Percentiles rank a stretch among this genome's conserved stretches.
Evolutionary conservation across 2,329 filamentous ascomycete genomes (phyloP).

Genomic region (Corinectria fuckeliana): DNA sequence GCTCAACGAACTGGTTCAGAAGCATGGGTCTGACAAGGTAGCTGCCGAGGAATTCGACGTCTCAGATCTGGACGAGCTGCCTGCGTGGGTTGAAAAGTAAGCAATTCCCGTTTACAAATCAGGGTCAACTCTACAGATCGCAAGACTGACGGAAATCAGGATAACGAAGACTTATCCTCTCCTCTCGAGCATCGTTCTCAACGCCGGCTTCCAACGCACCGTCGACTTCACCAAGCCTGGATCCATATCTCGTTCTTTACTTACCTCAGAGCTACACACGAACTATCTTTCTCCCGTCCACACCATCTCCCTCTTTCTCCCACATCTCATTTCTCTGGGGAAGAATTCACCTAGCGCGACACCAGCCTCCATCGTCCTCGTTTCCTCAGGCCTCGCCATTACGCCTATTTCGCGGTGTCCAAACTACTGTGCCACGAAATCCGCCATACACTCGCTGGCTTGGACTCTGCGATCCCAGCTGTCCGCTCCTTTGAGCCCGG

Average conservation of each 20-base stretch:
- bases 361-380: conserved; percentile 2
- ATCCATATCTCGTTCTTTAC: conserved; percentile 31
- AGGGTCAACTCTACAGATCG: background rate
- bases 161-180: conserved; percentile 7
- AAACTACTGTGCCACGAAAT: conserved; percentile 27
- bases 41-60: conserved; percentile 49
- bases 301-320: conserved; percentile 19
- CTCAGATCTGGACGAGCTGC: conserved; percentile 45
- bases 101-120: background rate
- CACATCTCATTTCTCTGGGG: conserved; percentile 21
- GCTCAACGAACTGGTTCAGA: conserved; percentile 53
- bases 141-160: background rate
- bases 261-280: conserved; percentile 21
- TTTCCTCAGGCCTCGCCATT: conserved; percentile 21
- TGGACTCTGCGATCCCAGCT: conserved; percentile 11
- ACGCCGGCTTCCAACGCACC: conserved; percentile 59
- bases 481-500: conserved; percentile 6
- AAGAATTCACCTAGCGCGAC: conserved; percentile 9
- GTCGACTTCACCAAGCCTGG: conserved; percentile 35
- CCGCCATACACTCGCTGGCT: conserved; percentile 23
- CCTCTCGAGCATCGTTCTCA: conserved; percentile 57
- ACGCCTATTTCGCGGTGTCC: conserved; percentile 12
- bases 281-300: conserved; percentile 22
- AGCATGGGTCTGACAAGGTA: conserved; percentile 49
- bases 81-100: conserved; percentile 18